Conservation (phyloP, 208 protist species). For the Strigomonas culicis region DNA sequence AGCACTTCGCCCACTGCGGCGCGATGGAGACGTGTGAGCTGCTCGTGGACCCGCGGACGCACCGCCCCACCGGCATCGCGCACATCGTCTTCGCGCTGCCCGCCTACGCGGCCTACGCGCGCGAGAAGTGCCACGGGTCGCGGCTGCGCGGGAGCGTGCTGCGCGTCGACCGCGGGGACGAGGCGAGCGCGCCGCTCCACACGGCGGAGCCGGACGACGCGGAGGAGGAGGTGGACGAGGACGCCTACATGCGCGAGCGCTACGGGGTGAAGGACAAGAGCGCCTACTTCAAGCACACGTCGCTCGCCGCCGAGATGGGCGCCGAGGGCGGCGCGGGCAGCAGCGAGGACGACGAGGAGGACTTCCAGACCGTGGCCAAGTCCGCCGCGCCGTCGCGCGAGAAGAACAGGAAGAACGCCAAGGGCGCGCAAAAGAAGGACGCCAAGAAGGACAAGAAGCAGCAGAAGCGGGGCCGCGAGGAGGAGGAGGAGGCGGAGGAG, state of each 20-base stretch:
- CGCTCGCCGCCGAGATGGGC: constrained; percentile 46
- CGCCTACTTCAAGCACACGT: constrained; percentile 81
- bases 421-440: constrained; percentile 9
- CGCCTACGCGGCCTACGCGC: constrained; percentile 79
- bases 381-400: constrained; percentile 3
- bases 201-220: constrained; percentile 17
- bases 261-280: constrained; percentile 78
- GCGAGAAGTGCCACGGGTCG: constrained; percentile 81
- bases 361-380: constrained; percentile 8
- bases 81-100: constrained; percentile 72
- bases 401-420: constrained; percentile 7
- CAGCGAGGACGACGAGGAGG: constrained; percentile 19
- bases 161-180: constrained; percentile 84
- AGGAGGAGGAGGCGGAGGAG: constrained; percentile 15
- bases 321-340: constrained; percentile 16
- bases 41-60: constrained; percentile 74
- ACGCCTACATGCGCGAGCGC: constrained; percentile 56
- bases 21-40: constrained; percentile 62
- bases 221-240: constrained; percentile 71
- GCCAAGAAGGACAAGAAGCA: constrained; percentile 9
- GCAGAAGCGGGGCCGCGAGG: constrained; percentile 11
- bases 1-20: constrained; percentile 76
- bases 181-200: constrained; percentile 58
- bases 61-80: constrained; percentile 70
- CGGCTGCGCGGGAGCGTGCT: constrained; percentile 69